Conservation (phyloP, 2,329 filamentous ascomycete genomes). For the Microascus cirrosus region DNA sequence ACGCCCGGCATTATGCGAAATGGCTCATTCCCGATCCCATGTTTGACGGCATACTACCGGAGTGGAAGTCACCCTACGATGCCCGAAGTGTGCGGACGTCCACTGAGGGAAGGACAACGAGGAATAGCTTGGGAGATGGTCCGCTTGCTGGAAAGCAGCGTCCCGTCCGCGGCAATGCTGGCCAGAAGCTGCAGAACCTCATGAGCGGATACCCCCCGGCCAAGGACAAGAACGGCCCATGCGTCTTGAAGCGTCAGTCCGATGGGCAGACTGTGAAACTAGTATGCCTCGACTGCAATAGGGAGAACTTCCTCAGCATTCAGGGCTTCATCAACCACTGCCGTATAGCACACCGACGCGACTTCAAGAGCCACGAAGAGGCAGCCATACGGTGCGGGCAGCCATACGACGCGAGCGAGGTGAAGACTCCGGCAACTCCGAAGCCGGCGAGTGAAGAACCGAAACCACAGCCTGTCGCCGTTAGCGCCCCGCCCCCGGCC, state of each 20-base stretch:
- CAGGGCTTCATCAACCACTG: conserved; percentile 99
- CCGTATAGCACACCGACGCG: conserved; percentile 84
- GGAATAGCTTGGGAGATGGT: conserved; percentile 50
- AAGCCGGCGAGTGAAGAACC: conserved; percentile 30
- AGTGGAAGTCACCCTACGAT: conserved; percentile 30
- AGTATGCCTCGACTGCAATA: conserved; percentile 76
- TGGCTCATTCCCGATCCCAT: conserved; percentile 85
- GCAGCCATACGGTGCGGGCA: conserved; percentile 82
- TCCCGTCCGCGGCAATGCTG: conserved; percentile 34
- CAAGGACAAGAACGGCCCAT: conserved; percentile 76
- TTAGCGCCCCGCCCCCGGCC: conserved; percentile 16
- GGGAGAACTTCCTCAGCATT: conserved; percentile 88
- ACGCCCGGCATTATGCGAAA: conserved; percentile 86
- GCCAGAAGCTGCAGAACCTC: conserved; percentile 57
- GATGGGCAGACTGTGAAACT: conserved; percentile 84
- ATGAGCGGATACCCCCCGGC: conserved; percentile 59
- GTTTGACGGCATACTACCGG: conserved; percentile 60
- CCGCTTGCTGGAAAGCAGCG: conserved; percentile 36
- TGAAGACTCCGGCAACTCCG: conserved; percentile 14
- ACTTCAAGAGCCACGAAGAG: conserved; percentile 93
- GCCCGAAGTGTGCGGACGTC: conserved; percentile 30
- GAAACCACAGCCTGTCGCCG: conserved; percentile 9
- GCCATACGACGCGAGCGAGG: conserved; percentile 61
- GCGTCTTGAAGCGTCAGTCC: conserved; percentile 65
- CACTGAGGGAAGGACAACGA: conserved; percentile 65